Evolutionary conservation across 768 basidiomycete species (phyloP).

Genomic region (Melanogaster broomeanus): DNA sequence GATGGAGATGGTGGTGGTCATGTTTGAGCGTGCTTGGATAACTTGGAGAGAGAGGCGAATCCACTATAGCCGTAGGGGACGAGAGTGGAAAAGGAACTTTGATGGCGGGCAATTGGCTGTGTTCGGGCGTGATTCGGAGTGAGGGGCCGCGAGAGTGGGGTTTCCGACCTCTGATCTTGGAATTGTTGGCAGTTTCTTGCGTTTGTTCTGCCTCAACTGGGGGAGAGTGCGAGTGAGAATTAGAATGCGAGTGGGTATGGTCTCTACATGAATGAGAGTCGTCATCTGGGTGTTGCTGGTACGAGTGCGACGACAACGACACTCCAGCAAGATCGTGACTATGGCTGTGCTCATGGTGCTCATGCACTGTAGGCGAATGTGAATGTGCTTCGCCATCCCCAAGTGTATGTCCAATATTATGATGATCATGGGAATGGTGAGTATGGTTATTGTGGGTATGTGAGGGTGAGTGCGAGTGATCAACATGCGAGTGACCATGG

Average conservation of each 20-base stretch:
- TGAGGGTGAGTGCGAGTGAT: slow-evolving; percentile 35
- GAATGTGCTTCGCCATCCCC: slow-evolving; percentile 12
- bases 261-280: slow-evolving; percentile 20
- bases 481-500: slow-evolving; percentile 7
- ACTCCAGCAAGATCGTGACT: slow-evolving; percentile 11
- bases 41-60: slow-evolving; percentile 65
- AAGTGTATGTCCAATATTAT: slow-evolving; percentile 22
- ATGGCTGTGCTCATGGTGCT: slow-evolving; percentile 15
- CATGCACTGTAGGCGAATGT: slow-evolving; percentile 13
- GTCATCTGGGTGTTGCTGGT: slow-evolving; percentile 23
- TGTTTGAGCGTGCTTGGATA: slow-evolving; percentile 54
- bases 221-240: slow-evolving; percentile 17
- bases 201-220: slow-evolving; percentile 6
- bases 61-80: slow-evolving; percentile 22
- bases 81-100: slow-evolving; percentile 28
- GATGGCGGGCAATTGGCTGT: slow-evolving; percentile 14
- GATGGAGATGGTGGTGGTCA: slow-evolving; percentile 43
- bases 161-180: slow-evolving; percentile 30
- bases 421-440: slow-evolving; percentile 26
- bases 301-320: slow-evolving; percentile 24
- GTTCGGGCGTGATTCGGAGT: slow-evolving; percentile 37
- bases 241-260: slow-evolving; percentile 19
- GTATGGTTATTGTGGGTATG: slow-evolving; percentile 23
- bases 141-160: slow-evolving; percentile 43
- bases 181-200: slow-evolving; percentile 8